Evolutionary conservation across 2,329 filamentous ascomycete genomes (phyloP).

Genomic region (Colletotrichum sublineola): DNA sequence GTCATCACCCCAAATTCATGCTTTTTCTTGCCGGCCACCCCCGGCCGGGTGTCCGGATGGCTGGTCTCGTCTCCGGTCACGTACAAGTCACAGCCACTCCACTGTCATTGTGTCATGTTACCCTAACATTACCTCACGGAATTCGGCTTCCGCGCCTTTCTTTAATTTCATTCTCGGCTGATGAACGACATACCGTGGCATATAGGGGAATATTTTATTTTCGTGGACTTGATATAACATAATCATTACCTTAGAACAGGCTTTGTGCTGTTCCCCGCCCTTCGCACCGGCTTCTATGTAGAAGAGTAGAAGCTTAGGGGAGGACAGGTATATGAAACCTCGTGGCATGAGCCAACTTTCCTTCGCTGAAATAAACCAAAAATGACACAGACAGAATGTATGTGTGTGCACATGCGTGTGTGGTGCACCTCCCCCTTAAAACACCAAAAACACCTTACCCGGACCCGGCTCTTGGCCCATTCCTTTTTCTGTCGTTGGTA

Average conservation of each 20-base stretch:
- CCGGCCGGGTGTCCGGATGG: constrained; percentile 12
- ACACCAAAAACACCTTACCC: constrained; percentile 32
- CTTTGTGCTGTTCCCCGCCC: constrained; percentile 23
- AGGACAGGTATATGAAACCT: constrained; percentile 9
- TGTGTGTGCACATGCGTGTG: constrained; percentile 4
- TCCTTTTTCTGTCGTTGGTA: constrained; percentile 31
- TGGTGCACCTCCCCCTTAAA: constrained; percentile 3
- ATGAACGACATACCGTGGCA: background rate
- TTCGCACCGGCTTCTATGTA: background rate
- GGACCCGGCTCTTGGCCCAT: constrained; percentile 12
- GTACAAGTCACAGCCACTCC: constrained; percentile 18
- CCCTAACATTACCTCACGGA: constrained; percentile 3
- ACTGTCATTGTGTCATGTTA: constrained; percentile 2
- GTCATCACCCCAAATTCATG: constrained; percentile 13
- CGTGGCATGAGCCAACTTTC: background rate
- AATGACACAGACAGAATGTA: constrained; percentile 12
- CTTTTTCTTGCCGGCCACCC: constrained; percentile 16
- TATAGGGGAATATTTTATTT: background rate
- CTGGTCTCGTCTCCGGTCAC: constrained; percentile 30
- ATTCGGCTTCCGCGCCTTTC: background rate
- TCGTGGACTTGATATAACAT: constrained; percentile 29
- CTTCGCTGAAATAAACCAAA: constrained; percentile 6
- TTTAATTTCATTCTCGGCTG: background rate
- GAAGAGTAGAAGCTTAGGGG: background rate
- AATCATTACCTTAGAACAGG: constrained; percentile 36